Evolutionary conservation across 768 basidiomycete species (phyloP).

Genomic region (Tricholoma matsutake): DNA sequence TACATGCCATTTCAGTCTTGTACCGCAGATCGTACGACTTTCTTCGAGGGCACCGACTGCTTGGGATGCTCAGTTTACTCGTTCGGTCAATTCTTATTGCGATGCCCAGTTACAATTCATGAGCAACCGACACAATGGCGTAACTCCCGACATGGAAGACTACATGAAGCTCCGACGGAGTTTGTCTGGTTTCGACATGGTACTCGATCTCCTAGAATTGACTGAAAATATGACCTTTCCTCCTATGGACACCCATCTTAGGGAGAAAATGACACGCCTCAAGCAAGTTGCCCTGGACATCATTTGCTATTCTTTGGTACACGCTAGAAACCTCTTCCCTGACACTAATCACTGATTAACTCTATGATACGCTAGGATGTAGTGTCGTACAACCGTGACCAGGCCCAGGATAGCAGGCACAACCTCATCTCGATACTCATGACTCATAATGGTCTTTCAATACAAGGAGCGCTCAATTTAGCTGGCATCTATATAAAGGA

Average conservation of each 20-base stretch:
- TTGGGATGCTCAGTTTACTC: slow-evolving; percentile 43
- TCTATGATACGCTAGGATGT: slow-evolving; percentile 44
- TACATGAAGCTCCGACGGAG: slow-evolving; percentile 47
- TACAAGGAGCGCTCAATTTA: slow-evolving; percentile 48
- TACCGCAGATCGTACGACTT: slow-evolving; percentile 33
- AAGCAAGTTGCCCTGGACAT: slow-evolving; percentile 45
- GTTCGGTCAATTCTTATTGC: slow-evolving; percentile 32
- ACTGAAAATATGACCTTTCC: slow-evolving; percentile 43
- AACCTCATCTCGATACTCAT: slow-evolving; percentile 54
- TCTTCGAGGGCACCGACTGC: slow-evolving; percentile 27
- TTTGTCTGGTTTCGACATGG: slow-evolving; percentile 45
- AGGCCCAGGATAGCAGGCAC: slow-evolving; percentile 30
- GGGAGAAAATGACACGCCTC: slow-evolving; percentile 29
- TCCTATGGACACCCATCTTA: slow-evolving; percentile 22
- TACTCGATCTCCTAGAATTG: slow-evolving; percentile 52
- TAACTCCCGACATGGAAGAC: slow-evolving; percentile 40
- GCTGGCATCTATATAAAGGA: slow-evolving; percentile 38
- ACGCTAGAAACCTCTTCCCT: slow-evolving; percentile 10
- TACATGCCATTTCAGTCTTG: slow-evolving; percentile 28
- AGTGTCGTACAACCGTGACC: slow-evolving; percentile 49
- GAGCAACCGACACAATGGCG: slow-evolving; percentile 20
- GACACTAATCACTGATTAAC: slow-evolving; percentile 1
- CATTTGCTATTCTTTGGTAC: slow-evolving; percentile 52
- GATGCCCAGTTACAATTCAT: slow-evolving; percentile 31
- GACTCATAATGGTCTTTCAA: slow-evolving; percentile 36